Conservation (phyloP, 2,329 filamentous ascomycete species). For the Teratosphaeriaceae sp. region DNA sequence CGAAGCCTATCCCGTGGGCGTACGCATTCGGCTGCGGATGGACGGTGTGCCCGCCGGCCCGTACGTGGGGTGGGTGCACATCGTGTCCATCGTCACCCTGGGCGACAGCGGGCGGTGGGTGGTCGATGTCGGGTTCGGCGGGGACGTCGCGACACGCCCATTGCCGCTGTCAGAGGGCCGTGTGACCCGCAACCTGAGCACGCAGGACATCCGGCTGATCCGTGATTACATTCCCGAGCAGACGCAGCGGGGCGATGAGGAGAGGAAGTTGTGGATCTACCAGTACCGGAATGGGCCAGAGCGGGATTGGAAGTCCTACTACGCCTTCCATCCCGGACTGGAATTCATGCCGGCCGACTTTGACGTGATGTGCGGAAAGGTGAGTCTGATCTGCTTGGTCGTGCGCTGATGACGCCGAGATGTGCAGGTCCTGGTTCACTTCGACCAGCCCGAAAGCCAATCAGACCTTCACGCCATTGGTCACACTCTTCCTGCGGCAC, state of each 20-base stretch:
- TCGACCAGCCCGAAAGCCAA: constrained; percentile 41
- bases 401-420: too few species aligned
- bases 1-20: constrained; percentile 32
- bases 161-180: constrained; percentile 48
- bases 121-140: constrained; percentile 60
- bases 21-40: constrained; percentile 20
- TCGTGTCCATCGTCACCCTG: constrained; percentile 40
- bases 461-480: constrained; percentile 49
- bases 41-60: constrained; percentile 17
- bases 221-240: constrained; percentile 20
- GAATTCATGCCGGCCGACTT: constrained; percentile 59
- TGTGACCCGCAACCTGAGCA: constrained; percentile 24
- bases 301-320: constrained; percentile 52
- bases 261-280: constrained; percentile 40
- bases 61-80: constrained; percentile 27
- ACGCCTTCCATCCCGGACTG: constrained; percentile 54
- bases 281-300: constrained; percentile 31
- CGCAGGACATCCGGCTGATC: constrained; percentile 17
- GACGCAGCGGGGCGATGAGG: constrained; percentile 11
- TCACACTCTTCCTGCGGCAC: constrained; percentile 41
- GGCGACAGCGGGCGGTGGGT: constrained; percentile 44
- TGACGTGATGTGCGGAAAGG: constrained; percentile 49
- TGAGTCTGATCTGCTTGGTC: too few species aligned
- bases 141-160: constrained; percentile 53
- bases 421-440: too few species aligned